phyloP scores from a whole-genome alignment of 495 filamentous ascomycete genomes.

The Hypomontagnella monticulosa region DNA sequence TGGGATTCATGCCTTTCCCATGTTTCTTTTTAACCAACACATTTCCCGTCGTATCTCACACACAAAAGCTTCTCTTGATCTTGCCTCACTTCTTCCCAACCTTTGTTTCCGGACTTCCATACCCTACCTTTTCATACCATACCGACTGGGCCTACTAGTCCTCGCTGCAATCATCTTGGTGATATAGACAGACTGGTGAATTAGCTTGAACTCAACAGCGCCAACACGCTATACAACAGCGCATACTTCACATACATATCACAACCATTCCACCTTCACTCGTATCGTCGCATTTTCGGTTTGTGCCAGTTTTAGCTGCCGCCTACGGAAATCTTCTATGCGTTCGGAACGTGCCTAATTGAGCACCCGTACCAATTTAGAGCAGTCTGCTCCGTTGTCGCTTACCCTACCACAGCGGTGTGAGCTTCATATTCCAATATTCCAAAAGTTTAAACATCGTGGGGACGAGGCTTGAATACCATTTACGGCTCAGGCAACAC shows the following conservation, averaged over 20 bases:
- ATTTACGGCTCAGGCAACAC: conserved; percentile 17
- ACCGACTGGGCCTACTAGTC: neutral
- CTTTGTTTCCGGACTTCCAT: conserved; percentile 20
- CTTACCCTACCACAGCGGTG: conserved; percentile 17
- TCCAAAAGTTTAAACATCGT: conserved; percentile 17
- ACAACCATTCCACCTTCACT: conserved; percentile 21
- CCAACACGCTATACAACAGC: conserved; percentile 5
- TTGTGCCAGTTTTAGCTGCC: conserved; percentile 32
- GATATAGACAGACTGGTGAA: conserved; percentile 4
- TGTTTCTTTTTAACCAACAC: conserved; percentile 47
- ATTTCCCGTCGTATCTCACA: conserved; percentile 38
- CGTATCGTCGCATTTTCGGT: conserved; percentile 12
- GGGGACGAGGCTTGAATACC: conserved; percentile 18
- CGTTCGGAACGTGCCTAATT: conserved; percentile 25
- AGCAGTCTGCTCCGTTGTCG: conserved; percentile 2
- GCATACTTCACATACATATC: conserved; percentile 5
- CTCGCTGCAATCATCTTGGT: conserved; percentile 6
- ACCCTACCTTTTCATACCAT: conserved; percentile 1
- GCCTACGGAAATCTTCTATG: conserved; percentile 23
- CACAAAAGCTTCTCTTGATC: conserved; percentile 23
- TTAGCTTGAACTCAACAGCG: conserved; percentile 21
- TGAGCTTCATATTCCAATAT: conserved; percentile 23
- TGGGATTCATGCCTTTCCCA: conserved; percentile 50
- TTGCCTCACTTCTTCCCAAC: conserved; percentile 31
- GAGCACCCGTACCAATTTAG: conserved; percentile 13